phyloP scores from a whole-genome alignment of 441 rosid genomes.

The Sinapis alba region DNA sequence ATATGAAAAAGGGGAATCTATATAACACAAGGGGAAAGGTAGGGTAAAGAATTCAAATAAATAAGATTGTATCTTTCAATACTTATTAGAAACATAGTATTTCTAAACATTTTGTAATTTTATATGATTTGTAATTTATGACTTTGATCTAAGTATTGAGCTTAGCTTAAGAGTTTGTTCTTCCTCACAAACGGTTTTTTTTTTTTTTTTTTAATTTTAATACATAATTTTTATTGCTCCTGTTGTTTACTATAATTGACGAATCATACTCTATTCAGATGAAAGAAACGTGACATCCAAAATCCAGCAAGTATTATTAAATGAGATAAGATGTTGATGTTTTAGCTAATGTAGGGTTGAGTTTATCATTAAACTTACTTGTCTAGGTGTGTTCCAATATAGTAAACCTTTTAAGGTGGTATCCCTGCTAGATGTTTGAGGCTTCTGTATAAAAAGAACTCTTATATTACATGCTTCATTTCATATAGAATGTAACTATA shows the following conservation, averaged over 20 bases:
- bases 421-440: neutral
- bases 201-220: no score
- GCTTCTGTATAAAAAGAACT: neutral
- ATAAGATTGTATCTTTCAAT: constrained; percentile 2
- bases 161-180: neutral
- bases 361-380: constrained; percentile 6
- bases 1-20: neutral
- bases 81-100: neutral
- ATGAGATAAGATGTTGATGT: constrained; percentile 20
- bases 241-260: neutral
- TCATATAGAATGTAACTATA: constrained; percentile 15
- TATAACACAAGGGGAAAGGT: constrained; percentile 21
- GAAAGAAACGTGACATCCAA: neutral
- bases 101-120: neutral
- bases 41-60: constrained; percentile 14
- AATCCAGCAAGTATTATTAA: neutral
- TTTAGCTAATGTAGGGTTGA: constrained; percentile 19
- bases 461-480: constrained; percentile 13
- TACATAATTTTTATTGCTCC: neutral
- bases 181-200: no score
- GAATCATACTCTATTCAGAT: neutral
- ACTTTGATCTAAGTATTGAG: neutral
- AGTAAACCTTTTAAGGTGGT: constrained; percentile 8
- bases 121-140: neutral
- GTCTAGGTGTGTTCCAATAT: constrained; percentile 20